Base-by-base conservation (phyloP, 73 alveolate genomes). In the Paramecium caudatum region DNA sequence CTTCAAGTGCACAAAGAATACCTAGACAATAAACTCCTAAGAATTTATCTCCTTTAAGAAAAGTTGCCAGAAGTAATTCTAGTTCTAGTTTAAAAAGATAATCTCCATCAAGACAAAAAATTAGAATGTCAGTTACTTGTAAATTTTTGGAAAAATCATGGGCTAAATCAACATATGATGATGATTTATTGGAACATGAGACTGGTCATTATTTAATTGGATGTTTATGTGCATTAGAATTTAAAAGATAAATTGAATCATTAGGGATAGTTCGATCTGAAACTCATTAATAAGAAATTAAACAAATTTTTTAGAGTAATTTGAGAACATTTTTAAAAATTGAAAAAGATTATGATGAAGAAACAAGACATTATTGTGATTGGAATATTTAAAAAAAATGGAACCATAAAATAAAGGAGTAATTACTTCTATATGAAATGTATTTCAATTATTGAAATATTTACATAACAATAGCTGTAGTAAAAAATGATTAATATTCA, bases 201-300 rank as follows among this genome's bases (percentile, higher is more conserved):
- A 74, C 65, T 13, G 88, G 88, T 0, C 88, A 74, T 74, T 74
- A 74, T 74, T 37, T 74, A 13, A 74, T 74, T 39, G 88, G 88
- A 41, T 74, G 88, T 43, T 23, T 74, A 16, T 45, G 62, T 3
- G 88, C 88, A 16, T 45, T 43, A 16, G 88, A 43, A 74, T 41
- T 39, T 25, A 16, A 41, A 39, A 74, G 61, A 10, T 33, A 33
- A 68, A 37, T 37, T 68, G 61, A 68, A 16, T 10, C 17, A 37
- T 68, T 32, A 37, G 84, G 32, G 5, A 34, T 32, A 17, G 3
- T 34, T 15, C 7, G 15, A 33, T 34, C 47, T 25, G 47, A 68
- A 10, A 33, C 25, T 34, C 84, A 68, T 34, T 32, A 34, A 68
- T 27, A 8, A 32, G 84, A 68, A 68, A 68, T 68, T 5, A 33